These are phyloP conservation scores for Penicillium alfredii DNA, from an alignment of 495 filamentous ascomycete genomes.

Conservation along the genomic window DNA sequence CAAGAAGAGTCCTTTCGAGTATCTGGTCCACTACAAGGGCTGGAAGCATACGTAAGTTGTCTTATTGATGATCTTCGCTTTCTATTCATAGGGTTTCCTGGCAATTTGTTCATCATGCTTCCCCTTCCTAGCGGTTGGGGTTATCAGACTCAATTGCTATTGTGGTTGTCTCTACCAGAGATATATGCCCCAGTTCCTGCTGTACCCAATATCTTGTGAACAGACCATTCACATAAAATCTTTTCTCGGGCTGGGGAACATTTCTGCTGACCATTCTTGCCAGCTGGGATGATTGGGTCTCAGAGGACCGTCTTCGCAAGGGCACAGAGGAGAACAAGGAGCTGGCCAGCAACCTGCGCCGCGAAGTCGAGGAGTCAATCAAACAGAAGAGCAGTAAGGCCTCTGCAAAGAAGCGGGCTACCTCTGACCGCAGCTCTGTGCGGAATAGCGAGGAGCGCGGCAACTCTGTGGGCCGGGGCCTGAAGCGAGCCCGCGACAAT, in stretches of 20 bases:
- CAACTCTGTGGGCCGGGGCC: conserved; percentile 57
- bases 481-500: conserved; percentile 70
- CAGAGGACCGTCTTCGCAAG: conserved; percentile 89
- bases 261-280: conserved; percentile 12
- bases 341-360: conserved; percentile 52
- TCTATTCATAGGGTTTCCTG: too few relatives aligned
- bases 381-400: conserved; percentile 38
- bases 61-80: too few relatives aligned
- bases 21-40: conserved; percentile 95
- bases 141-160: too few relatives aligned
- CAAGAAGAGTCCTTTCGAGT: conserved; percentile 70
- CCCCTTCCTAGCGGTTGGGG: too few relatives aligned
- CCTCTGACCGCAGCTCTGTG: conserved; percentile 71
- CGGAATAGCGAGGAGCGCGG: conserved; percentile 84
- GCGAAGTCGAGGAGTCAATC: conserved; percentile 37
- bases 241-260: conserved; percentile 1
- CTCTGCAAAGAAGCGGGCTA: conserved; percentile 54
- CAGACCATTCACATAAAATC: background rate
- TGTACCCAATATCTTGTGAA: background rate
- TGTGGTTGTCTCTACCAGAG: too few relatives aligned
- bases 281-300: conserved; percentile 98
- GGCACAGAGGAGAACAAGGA: conserved; percentile 90
- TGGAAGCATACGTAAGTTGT: conserved; percentile 89
- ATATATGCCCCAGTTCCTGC: too few relatives aligned
- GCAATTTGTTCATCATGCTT: too few relatives aligned